Evolutionary conservation across 345 rosid genomes (phyloP), one percentile per base, ranked within the genome.

Genomic region (Eucalyptus paniculata): DNA sequence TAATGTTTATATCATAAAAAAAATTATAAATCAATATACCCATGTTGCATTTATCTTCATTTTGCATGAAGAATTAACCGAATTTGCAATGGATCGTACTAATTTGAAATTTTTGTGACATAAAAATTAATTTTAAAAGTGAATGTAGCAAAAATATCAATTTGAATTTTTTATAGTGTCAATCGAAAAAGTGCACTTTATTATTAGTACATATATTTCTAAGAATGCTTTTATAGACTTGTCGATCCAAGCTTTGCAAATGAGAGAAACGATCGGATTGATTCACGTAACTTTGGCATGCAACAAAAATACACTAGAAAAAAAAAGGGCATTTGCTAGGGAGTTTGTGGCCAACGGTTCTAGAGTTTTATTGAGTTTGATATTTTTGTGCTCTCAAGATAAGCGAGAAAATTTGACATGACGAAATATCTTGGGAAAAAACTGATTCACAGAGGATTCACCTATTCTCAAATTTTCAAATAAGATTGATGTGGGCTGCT

Each of bases 181-280:
- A 34, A 18, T 1, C 2, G 2, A 34, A 34, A 18, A 69, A 10
- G 21, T 5, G 4, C 14, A 34, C 2, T 34, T 34, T 34, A 5
- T 34, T 18, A 17, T 69, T 0, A 5, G 1, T 34, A 10, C 14
- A 19, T 34, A 18, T 34, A 9, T 9, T 34, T 6, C 1, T 21
- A 2, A 34, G 24, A 34, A 9, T 18, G 42, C 44, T 12, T 69
- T 34, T 19, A 34, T 1, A 9, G 6, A 4, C 12, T 69, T 69
- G 42, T 69, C 1, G 8, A 62, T 3, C 9, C 69, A 62, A 62
- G 69, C 17, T 30, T 62, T 62, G 32, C 34, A 62, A 13, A 30
- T 30, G 18, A 30, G 81, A 69, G 24, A 69, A 34, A 17, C 1
- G 7, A 3, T 32, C 7, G 0, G 1, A 34, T 69, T 17, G 42